A percentile compares a stretch with the other conserved stretches of the same genome.
Evolutionary conservation across 805 yeast species (phyloP).

Genomic region (Suhomyces sp.): DNA sequence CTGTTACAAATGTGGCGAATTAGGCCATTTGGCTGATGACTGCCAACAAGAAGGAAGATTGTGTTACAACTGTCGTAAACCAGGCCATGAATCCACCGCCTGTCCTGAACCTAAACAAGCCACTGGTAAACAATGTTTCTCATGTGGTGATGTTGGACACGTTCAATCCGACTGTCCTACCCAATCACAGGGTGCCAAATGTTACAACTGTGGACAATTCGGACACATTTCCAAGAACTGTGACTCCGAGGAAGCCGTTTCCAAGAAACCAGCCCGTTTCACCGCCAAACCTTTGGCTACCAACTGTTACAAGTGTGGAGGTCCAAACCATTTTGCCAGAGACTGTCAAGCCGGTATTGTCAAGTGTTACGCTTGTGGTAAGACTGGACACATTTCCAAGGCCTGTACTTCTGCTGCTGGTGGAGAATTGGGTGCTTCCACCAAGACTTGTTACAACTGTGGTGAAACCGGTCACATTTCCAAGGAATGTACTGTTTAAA

Average conservation of each 20-base stretch:
- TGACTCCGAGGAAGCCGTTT: constrained; percentile 33
- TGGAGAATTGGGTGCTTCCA: constrained; percentile 41
- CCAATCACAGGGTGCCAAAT: constrained; percentile 65
- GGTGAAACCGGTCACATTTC: constrained; percentile 86
- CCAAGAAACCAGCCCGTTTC: constrained; percentile 18
- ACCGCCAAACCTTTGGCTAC: constrained; percentile 36
- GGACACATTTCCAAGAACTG: constrained; percentile 87
- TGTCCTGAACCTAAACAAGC: constrained; percentile 88
- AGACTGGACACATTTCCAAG: constrained; percentile 83
- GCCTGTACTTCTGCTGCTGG: constrained; percentile 67
- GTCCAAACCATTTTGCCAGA: constrained; percentile 90
- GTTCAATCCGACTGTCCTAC: constrained; percentile 81
- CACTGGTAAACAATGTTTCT: constrained; percentile 85
- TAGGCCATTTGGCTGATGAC: constrained; percentile 87
- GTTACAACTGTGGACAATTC: constrained; percentile 74
- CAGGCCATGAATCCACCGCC: constrained; percentile 86
- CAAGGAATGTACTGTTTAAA: constrained; percentile 54
- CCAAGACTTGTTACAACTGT: constrained; percentile 71
- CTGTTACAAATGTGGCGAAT: constrained; percentile 89
- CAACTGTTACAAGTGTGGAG: constrained; percentile 88
- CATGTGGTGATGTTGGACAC: constrained; percentile 90
- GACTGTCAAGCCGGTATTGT: constrained; percentile 73
- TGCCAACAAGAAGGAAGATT: constrained; percentile 82
- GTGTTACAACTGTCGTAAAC: constrained; percentile 89
- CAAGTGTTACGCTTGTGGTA: constrained; percentile 92